Percentiles rank a stretch among this genome's conserved stretches.
Evolutionary conservation across 202 grass and related monocot species (phyloP).

Genomic region (Panicum virgatum): DNA sequence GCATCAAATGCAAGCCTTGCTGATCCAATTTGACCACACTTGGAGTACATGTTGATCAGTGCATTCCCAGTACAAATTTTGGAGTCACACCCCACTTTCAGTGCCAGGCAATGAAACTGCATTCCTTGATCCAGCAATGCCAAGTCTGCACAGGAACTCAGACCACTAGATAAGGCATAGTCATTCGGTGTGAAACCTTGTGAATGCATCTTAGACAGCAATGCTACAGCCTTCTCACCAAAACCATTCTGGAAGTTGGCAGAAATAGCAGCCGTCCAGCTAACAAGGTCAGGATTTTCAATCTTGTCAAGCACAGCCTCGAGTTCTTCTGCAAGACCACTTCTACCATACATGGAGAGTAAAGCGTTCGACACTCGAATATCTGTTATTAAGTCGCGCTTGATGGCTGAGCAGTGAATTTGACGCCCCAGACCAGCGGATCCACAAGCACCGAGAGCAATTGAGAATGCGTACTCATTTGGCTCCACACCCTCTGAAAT

Average conservation of each 20-base stretch:
- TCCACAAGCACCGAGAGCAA: conserved; percentile 56
- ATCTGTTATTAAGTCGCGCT: conserved; percentile 45
- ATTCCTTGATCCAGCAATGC: conserved; percentile 66
- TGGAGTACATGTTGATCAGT: conserved; percentile 67
- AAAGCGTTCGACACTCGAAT: conserved; percentile 66
- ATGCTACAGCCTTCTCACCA: conserved; percentile 50
- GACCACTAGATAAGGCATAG: conserved; percentile 66
- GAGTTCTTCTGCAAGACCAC: conserved; percentile 40
- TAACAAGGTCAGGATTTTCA: conserved; percentile 63
- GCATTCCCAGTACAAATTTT: conserved; percentile 58
- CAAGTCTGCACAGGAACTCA: conserved; percentile 77
- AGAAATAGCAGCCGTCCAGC: conserved; percentile 68
- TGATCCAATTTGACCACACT: conserved; percentile 43
- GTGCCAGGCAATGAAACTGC: conserved; percentile 68
- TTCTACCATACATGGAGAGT: conserved; percentile 79
- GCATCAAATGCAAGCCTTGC: conserved; percentile 46
- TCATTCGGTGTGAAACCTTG: conserved; percentile 64
- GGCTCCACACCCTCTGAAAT: conserved; percentile 36
- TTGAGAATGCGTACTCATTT: conserved; percentile 69
- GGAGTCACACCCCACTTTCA: conserved; percentile 70
- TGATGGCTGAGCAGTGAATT: conserved; percentile 58
- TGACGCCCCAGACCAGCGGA: conserved; percentile 45
- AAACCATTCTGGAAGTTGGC: conserved; percentile 72
- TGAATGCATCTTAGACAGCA: conserved; percentile 68
- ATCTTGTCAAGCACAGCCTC: conserved; percentile 35